Conservation (phyloP, 2,329 filamentous ascomycete genomes). For the Trichoderma oligosporum region DNA sequence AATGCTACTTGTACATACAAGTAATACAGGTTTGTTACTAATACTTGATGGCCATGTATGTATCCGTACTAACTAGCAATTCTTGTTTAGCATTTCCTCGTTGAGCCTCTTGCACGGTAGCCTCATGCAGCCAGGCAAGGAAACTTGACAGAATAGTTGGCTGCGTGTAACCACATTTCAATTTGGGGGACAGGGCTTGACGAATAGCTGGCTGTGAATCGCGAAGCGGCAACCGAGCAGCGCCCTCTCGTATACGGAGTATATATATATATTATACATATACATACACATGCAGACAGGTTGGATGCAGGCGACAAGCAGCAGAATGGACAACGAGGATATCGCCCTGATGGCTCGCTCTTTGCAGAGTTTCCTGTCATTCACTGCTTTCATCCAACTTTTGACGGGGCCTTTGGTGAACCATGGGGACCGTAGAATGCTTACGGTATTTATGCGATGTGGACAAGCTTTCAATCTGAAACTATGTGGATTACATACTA, state of each 20-base stretch:
- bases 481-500: not conserved
- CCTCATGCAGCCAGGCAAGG: not conserved
- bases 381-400: too few species aligned
- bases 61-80: too few species aligned
- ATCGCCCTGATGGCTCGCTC: too few species aligned
- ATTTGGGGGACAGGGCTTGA: not conserved
- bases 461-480: not conserved
- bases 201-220: not conserved
- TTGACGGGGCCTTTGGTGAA: too few species aligned
- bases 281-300: too few species aligned
- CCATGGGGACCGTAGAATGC: too few species aligned
- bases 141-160: not conserved
- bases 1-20: too few species aligned
- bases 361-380: too few species aligned
- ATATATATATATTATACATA: not conserved
- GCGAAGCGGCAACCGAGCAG: not conserved
- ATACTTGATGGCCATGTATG: too few species aligned
- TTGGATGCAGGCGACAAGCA: too few species aligned
- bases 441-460: not conserved
- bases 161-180: slow-evolving; percentile 9
- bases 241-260: not conserved
- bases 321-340: too few species aligned
- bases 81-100: slow-evolving; percentile 8
- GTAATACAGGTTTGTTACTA: too few species aligned
- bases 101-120: not conserved